Base-by-base conservation (phyloP, 106 monocot species). In the Dendrobium officinale region DNA sequence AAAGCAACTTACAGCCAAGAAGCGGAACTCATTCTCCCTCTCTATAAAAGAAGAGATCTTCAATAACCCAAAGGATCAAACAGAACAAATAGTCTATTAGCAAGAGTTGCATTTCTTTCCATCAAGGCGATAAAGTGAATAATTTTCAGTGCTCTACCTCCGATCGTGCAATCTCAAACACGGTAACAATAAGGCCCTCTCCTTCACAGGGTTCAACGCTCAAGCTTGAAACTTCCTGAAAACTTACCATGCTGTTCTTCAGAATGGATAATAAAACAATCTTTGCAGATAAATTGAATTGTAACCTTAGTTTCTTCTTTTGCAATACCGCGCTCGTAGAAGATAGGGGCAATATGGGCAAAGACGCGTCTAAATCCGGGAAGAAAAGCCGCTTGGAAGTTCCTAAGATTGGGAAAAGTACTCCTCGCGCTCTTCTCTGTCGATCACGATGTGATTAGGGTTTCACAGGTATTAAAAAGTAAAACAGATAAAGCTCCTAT, bases 161-260 rank as follows among this genome's bases (percentile, higher is more conserved):
- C 43, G 86, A 82, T 82, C 55, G 84, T 43, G 77, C 82, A 13
- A 99, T 95, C 85, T 95, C 95, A 78, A 99, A 99, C 45, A 99
- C 95, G 10, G 91, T 95, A 9, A 99, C 88, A 17, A 95, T 29
- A n/a, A 99, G 82, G n/a, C 33, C 77, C 74, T 93, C 93, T 49
- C 93, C 95, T 68, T 95, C 93, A 61, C 90, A 93, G 11, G 91
- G 87, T 37, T 99, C 99, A 84, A 93, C 95, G 55, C 95, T 99
- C 88, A 99, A 89, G 85, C 95, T 99, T n/a, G 99, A 95, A 26
- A 95, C 84, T 79, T 99, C 99, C 96, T 96, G 82, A 83, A 88
- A 79, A 24, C 67, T 41, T 73, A 55, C 55, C 70, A 72, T 27
- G 17, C 17, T 27, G 26, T 18, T 37, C 20, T 72, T 33, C 16